These are phyloP conservation scores for Penicillium corylophilum DNA, from an alignment of 2,329 filamentous ascomycete species.

Conservation along the genomic window DNA sequence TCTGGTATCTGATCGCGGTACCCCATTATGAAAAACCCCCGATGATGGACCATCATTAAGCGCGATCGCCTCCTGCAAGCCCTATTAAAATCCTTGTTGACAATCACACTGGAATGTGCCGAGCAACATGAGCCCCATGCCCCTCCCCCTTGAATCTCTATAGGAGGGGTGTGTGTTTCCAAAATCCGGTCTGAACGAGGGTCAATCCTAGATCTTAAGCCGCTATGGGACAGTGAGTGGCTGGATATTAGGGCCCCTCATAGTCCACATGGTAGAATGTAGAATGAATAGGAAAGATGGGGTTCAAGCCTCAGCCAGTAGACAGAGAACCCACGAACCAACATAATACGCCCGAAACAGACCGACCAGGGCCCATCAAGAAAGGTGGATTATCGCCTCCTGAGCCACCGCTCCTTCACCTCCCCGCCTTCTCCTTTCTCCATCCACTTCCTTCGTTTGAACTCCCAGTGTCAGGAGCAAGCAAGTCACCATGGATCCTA, in stretches of 20 bases:
- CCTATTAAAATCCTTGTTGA: conserved; percentile 2
- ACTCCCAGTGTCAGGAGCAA: conserved; percentile 38
- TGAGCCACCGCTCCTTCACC: conserved; percentile 31
- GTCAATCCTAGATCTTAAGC: conserved; percentile 5
- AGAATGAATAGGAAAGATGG: neutral
- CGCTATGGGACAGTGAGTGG: neutral
- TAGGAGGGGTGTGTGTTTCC: neutral
- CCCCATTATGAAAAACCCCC: neutral
- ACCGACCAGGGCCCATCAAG: neutral
- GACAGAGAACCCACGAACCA: neutral
- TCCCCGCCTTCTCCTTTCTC: conserved; percentile 18
- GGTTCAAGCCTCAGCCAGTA: neutral
- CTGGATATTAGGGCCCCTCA: neutral
- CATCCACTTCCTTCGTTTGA: conserved; percentile 16
- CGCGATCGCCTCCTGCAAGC: neutral
- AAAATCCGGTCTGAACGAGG: conserved; percentile 1
- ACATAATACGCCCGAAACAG: neutral
- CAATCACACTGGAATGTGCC: conserved; percentile 10
- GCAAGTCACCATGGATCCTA: conserved; percentile 55
- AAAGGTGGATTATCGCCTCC: conserved; percentile 22
- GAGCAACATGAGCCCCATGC: neutral
- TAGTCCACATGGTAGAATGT: neutral
- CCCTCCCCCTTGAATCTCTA: conserved; percentile 11
- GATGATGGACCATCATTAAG: neutral
- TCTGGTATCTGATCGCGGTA: neutral